phyloP scores from a whole-genome alignment of 2,329 filamentous ascomycete genomes.

The Huntiella decipiens region DNA sequence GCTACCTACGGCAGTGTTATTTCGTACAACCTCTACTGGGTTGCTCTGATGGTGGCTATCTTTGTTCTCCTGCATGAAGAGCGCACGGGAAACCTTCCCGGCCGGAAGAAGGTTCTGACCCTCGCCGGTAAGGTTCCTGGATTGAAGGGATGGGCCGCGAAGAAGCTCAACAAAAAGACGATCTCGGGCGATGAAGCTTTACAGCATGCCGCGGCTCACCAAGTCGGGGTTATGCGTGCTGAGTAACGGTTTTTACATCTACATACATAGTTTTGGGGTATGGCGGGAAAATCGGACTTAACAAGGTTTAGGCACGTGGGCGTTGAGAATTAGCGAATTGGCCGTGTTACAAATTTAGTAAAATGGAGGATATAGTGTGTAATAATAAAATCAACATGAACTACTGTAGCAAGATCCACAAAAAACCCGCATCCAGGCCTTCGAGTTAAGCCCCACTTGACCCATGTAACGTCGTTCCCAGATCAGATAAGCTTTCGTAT shows the following conservation, averaged over 20 bases:
- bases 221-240: conserved; percentile 1
- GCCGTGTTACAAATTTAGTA: too few relatives aligned
- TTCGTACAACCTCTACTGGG: conserved; percentile 66
- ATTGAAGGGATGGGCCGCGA: conserved; percentile 6
- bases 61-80: conserved; percentile 43
- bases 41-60: conserved; percentile 45
- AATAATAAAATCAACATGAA: too few relatives aligned
- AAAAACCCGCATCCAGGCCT: too few relatives aligned
- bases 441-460: too few relatives aligned
- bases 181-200: conserved; percentile 9
- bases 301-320: too few relatives aligned
- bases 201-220: conserved; percentile 4
- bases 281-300: too few relatives aligned
- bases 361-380: too few relatives aligned
- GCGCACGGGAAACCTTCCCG: conserved; percentile 24
- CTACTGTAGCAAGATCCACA: too few relatives aligned
- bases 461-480: too few relatives aligned
- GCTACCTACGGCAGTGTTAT: conserved; percentile 65
- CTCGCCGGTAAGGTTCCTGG: conserved; percentile 8
- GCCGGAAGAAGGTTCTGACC: conserved; percentile 14
- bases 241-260: not conserved
- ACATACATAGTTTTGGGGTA: too few relatives aligned
- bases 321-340: too few relatives aligned
- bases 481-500: too few relatives aligned
- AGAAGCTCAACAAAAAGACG: conserved; percentile 6